A percentile compares a stretch with the other conserved stretches of the same genome.
These are phyloP conservation scores for Nicotiana sylvestris DNA, from an alignment of 257 asterid genomes.

Conservation along the genomic window DNA sequence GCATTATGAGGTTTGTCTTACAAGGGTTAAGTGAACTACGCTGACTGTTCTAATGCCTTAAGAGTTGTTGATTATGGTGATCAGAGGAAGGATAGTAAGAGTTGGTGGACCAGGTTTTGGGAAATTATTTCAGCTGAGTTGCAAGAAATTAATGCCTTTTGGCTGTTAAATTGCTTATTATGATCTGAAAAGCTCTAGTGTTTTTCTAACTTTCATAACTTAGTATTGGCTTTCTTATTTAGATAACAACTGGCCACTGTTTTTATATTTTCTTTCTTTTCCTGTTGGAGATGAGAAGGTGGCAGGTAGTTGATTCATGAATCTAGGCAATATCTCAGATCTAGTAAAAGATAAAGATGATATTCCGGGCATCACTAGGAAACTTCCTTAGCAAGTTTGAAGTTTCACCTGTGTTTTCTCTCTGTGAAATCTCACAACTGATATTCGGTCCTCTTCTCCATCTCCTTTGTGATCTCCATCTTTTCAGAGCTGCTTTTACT, in stretches of 20 bases:
- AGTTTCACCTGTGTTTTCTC: background rate
- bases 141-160: background rate
- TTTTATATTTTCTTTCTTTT: background rate
- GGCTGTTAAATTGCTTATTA: background rate
- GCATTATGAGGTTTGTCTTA: background rate
- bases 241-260: background rate
- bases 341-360: background rate
- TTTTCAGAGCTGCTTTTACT: background rate
- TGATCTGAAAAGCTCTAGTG: background rate
- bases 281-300: background rate
- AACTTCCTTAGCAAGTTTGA: background rate
- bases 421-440: background rate
- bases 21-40: background rate
- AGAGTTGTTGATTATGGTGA: background rate
- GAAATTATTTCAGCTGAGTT: background rate
- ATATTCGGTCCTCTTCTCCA: background rate
- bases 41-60: background rate
- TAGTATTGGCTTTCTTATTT: background rate
- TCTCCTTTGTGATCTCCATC: background rate
- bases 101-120: background rate
- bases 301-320: background rate
- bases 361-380: background rate
- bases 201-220: background rate
- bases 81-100: slow-evolving; percentile 5
- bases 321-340: background rate